Evolutionary conservation across 129 eudicot genomes (phyloP).

Genomic region (Escallonia rubra): DNA sequence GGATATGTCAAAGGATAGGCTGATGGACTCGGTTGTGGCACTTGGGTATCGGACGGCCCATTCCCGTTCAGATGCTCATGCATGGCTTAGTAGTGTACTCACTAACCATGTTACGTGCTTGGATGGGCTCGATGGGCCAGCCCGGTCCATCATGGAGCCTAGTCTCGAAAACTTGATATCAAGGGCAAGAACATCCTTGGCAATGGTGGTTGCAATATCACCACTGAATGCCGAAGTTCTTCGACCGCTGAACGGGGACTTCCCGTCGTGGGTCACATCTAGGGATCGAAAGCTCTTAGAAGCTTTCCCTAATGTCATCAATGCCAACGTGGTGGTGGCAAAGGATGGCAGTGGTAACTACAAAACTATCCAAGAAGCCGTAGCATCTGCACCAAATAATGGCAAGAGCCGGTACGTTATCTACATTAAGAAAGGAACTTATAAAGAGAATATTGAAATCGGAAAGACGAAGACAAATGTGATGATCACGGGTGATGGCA

Average conservation of each 20-base stretch:
- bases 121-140: conserved; percentile 15
- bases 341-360: conserved; percentile 75
- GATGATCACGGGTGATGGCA: conserved; percentile 77
- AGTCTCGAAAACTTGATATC: conserved; percentile 7
- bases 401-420: conserved; percentile 56
- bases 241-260: conserved; percentile 11
- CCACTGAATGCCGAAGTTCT: conserved; percentile 2
- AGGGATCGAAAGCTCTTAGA: conserved; percentile 43
- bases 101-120: conserved; percentile 22
- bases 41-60: conserved; percentile 4
- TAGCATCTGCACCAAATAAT: conserved; percentile 51
- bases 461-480: conserved; percentile 41
- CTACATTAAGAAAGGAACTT: conserved; percentile 57
- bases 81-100: conserved; percentile 21
- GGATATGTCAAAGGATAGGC: conserved; percentile 25
- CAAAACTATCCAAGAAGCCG: conserved; percentile 52
- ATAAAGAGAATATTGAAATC: conserved; percentile 49
- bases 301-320: conserved; percentile 9
- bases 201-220: conserved; percentile 21
- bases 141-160: conserved; percentile 19
- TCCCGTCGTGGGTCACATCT: conserved; percentile 44
- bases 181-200: conserved; percentile 22
- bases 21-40: conserved; percentile 9
- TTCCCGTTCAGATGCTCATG: conserved; percentile 9
- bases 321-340: conserved; percentile 56